Evolutionary conservation across 2,329 filamentous ascomycete species (phyloP).

Genomic region (Paracamarosporium sp.): DNA sequence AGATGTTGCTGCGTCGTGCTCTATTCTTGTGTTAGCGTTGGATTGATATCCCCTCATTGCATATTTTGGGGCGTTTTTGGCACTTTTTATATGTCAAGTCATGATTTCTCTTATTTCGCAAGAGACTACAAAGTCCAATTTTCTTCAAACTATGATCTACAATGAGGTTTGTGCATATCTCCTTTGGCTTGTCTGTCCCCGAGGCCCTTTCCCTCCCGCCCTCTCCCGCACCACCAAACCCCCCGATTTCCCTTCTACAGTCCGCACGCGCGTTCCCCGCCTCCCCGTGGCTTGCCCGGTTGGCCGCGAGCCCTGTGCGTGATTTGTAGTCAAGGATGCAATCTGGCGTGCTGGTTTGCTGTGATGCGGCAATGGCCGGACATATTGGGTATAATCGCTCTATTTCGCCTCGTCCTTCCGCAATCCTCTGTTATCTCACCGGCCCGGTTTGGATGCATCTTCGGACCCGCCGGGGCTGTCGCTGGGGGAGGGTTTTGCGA

Average conservation of each 20-base stretch:
- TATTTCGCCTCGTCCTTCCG: constrained; percentile 38
- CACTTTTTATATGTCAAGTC: constrained; percentile 15
- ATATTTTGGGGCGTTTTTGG: constrained; percentile 27
- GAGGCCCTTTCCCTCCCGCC: constrained; percentile 53
- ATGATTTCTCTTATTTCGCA: constrained; percentile 16
- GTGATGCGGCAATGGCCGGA: constrained; percentile 46
- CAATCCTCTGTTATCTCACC: constrained; percentile 34
- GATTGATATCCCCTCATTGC: constrained; percentile 46
- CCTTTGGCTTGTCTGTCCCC: constrained; percentile 50
- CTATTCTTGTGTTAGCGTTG: constrained; percentile 43
- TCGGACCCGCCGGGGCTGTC: constrained; percentile 45
- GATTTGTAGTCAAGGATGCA: constrained; percentile 35
- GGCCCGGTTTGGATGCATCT: constrained; percentile 45
- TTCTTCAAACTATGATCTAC: constrained; percentile 23
- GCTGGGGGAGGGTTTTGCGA: constrained; percentile 33
- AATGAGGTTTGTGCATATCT: constrained; percentile 40
- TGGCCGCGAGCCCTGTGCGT: constrained; percentile 31
- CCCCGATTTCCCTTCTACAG: constrained; percentile 34
- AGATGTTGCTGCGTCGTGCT: constrained; percentile 40
- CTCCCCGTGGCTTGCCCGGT: constrained; percentile 49
- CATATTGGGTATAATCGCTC: constrained; percentile 53
- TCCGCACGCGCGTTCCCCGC: constrained; percentile 34
- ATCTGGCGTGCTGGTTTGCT: constrained; percentile 17
- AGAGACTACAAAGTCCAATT: constrained; percentile 13
- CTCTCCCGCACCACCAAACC: constrained; percentile 44